Conservation (phyloP, 768 basidiomycete species). For the Pleurotus sapidus region DNA sequence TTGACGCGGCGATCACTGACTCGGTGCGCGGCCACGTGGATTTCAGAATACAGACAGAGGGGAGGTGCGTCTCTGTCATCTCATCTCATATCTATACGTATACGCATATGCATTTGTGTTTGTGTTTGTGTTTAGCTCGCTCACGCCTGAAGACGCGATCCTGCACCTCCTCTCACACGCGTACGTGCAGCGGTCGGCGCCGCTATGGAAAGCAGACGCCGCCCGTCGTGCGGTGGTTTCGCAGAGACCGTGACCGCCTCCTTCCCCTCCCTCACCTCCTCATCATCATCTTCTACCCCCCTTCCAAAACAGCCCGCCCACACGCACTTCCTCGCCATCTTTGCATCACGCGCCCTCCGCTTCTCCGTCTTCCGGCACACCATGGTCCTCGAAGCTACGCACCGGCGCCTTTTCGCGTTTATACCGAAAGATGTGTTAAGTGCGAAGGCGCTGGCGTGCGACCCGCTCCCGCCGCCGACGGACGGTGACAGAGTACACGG, state of each 20-base stretch:
- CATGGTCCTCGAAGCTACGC: slow-evolving; percentile 65
- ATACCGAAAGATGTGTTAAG: slow-evolving; percentile 57
- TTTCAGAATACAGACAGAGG: slow-evolving; percentile 70
- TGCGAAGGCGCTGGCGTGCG: slow-evolving; percentile 66
- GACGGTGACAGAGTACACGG: slow-evolving; percentile 62
- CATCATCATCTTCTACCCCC: slow-evolving; percentile 10
- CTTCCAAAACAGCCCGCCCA: slow-evolving; percentile 27
- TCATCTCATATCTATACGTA: too few relatives aligned
- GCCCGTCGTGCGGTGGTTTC: slow-evolving; percentile 67
- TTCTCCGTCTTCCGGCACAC: slow-evolving; percentile 72
- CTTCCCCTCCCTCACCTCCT: slow-evolving; percentile 32
- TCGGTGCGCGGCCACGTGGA: slow-evolving; percentile 57
- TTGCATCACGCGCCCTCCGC: slow-evolving; percentile 36
- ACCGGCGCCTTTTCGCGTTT: slow-evolving; percentile 64
- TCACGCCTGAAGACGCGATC: slow-evolving; percentile 39
- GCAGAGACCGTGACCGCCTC: slow-evolving; percentile 45
- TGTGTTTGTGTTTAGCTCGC: slow-evolving; percentile 24
- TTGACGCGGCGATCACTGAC: slow-evolving; percentile 63
- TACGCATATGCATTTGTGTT: too few relatives aligned
- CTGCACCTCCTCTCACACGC: slow-evolving; percentile 85
- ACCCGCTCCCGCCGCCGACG: slow-evolving; percentile 78
- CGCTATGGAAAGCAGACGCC: slow-evolving; percentile 78
- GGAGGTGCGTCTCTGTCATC: slow-evolving; percentile 39
- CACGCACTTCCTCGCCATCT: slow-evolving; percentile 34
- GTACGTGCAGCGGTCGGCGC: slow-evolving; percentile 74